A percentile compares a stretch with the other conserved stretches of the same genome.
Conservation (phyloP, 805 yeast genomes). For the Helenozyma baotianmanensis region DNA sequence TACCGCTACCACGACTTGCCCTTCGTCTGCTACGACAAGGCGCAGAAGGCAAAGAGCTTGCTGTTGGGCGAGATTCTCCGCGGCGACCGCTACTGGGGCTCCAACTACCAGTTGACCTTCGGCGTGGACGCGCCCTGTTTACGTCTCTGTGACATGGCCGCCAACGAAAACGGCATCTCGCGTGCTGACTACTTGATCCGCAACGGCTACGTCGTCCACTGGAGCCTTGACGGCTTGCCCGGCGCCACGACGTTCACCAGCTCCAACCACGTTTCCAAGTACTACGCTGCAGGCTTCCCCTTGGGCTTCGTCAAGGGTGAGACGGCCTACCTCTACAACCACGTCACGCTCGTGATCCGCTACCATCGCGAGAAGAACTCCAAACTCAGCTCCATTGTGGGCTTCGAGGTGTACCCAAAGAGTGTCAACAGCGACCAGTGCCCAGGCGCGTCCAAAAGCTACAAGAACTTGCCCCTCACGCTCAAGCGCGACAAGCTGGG, state of each 20-base stretch:
- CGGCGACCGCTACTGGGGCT: slow-evolving; percentile 77
- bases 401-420: slow-evolving; percentile 85
- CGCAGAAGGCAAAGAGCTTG: slow-evolving; percentile 48
- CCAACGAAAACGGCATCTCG: slow-evolving; percentile 45
- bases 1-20: slow-evolving; percentile 73
- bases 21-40: slow-evolving; percentile 69
- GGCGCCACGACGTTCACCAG: slow-evolving; percentile 80
- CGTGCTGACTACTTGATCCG: slow-evolving; percentile 60
- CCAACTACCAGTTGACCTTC: slow-evolving; percentile 63
- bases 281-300: slow-evolving; percentile 84
- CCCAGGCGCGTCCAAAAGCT: slow-evolving; percentile 68
- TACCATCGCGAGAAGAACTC: slow-evolving; percentile 48
- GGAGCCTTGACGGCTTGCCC: slow-evolving; percentile 80
- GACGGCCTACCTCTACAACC: slow-evolving; percentile 63
- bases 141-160: slow-evolving; percentile 63
- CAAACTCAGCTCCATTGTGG: slow-evolving; percentile 59
- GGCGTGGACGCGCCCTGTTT: slow-evolving; percentile 64
- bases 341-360: slow-evolving; percentile 74
- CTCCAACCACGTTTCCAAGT: slow-evolving; percentile 53
- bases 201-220: slow-evolving; percentile 72
- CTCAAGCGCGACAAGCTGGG: slow-evolving; percentile 22
- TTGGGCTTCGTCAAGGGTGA: slow-evolving; percentile 65
- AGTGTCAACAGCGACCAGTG: slow-evolving; percentile 65
- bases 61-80: slow-evolving; percentile 73
- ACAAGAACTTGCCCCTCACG: slow-evolving; percentile 51